These are phyloP conservation scores for Apophysomyces trapeziformis DNA, from an alignment of 371 early-diverging fungal species.

Conservation along the genomic window DNA sequence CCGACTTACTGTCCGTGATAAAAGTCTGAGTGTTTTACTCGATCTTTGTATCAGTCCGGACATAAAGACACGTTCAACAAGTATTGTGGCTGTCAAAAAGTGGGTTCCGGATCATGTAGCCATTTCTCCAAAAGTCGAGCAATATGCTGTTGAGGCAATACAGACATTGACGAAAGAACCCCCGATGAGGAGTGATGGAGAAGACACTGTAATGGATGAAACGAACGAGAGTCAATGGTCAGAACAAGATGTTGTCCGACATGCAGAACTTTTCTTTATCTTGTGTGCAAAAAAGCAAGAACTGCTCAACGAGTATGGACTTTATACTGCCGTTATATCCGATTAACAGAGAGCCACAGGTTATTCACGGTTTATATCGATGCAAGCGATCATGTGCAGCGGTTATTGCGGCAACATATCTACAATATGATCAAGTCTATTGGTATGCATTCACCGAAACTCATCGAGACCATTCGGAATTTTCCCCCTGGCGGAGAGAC, in stretches of 20 bases:
- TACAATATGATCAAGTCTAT: conserved; percentile 77
- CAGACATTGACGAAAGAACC: conserved; percentile 35
- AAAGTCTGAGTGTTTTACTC: conserved; percentile 41
- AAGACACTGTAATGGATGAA: conserved; percentile 10
- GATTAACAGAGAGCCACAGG: conserved; percentile 28
- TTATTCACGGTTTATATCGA: conserved; percentile 61
- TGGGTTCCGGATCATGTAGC: conserved; percentile 63
- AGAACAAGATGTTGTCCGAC: conserved; percentile 43
- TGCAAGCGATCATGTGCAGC: conserved; percentile 57
- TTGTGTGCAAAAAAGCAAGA: conserved; percentile 47
- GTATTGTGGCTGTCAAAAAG: conserved; percentile 65
- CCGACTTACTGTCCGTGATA: conserved; percentile 32
- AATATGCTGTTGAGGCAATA: conserved; percentile 53
- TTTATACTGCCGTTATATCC: background rate
- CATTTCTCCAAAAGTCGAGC: conserved; percentile 52
- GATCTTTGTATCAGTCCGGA: conserved; percentile 40
- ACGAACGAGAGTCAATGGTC: conserved; percentile 31
- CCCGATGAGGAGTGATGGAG: conserved; percentile 24
- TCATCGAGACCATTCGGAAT: conserved; percentile 62
- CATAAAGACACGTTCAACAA: conserved; percentile 48
- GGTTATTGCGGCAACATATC: conserved; percentile 67
- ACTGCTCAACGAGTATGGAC: conserved; percentile 43
- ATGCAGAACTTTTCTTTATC: conserved; percentile 48
- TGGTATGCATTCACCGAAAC: conserved; percentile 64
- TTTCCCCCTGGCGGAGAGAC: conserved; percentile 81